Conservation (phyloP, 768 basidiomycete species). For the Naganishia vishniacii region DNA sequence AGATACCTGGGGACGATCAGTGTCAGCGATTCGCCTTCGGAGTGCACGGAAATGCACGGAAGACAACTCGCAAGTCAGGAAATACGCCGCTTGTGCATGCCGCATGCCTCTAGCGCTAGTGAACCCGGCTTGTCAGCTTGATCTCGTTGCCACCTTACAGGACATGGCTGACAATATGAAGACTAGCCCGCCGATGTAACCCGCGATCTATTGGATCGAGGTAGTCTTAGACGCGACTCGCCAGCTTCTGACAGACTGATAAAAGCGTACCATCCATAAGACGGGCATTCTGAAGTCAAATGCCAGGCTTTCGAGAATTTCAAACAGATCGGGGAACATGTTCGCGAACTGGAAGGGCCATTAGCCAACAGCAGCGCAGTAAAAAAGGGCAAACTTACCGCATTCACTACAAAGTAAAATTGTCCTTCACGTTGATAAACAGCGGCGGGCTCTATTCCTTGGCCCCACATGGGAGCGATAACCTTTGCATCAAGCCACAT, state of each 20-base stretch:
- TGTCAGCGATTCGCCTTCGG: neutral
- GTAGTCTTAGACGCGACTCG: neutral
- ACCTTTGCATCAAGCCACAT: too few relatives aligned
- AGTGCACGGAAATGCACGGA: too few relatives aligned
- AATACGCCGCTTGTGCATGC: neutral
- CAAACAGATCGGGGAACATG: neutral
- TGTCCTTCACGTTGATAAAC: too few relatives aligned
- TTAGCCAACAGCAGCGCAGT: neutral
- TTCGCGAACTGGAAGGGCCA: neutral
- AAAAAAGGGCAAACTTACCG: neutral
- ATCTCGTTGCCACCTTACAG: too few relatives aligned
- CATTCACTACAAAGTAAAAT: too few relatives aligned
- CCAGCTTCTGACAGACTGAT: too few relatives aligned
- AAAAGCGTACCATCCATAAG: neutral
- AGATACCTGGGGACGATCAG: neutral
- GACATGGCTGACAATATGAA: conserved; percentile 3
- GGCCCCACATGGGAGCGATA: too few relatives aligned
- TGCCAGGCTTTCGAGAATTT: conserved; percentile 6
- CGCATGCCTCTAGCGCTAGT: neutral
- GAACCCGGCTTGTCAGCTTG: neutral
- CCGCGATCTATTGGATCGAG: neutral
- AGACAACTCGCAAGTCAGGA: neutral
- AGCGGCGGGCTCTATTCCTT: too few relatives aligned
- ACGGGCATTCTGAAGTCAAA: neutral
- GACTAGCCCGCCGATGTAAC: neutral